These are phyloP conservation scores for Thamnidium elegans DNA, from an alignment of 192 early-diverging fungal species.

Conservation along the genomic window DNA sequence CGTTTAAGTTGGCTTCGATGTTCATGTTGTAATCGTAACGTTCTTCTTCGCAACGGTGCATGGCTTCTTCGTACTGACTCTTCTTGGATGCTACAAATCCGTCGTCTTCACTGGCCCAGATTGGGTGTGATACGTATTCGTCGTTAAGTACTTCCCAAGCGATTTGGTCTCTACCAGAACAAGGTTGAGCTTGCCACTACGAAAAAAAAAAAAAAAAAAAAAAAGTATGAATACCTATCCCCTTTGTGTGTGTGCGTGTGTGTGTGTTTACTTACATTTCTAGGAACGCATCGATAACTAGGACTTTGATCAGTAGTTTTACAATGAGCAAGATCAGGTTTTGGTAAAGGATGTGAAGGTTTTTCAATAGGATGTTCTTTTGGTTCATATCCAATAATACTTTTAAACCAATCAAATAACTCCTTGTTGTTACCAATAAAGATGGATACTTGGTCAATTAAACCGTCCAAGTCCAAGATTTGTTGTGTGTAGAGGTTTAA, in stretches of 20 bases:
- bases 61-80: conserved; percentile 88
- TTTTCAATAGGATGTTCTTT: conserved; percentile 67
- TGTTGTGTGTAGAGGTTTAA: conserved; percentile 94
- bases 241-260: not conserved
- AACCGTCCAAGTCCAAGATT: conserved; percentile 77
- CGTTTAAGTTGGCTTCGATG: conserved; percentile 90
- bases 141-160: conserved; percentile 95
- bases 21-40: conserved; percentile 95
- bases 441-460: conserved; percentile 82
- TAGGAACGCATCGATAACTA: conserved; percentile 70
- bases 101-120: conserved; percentile 86
- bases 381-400: conserved; percentile 78
- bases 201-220: not conserved
- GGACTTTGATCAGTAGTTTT: conserved; percentile 54
- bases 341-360: conserved; percentile 54
- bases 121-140: conserved; percentile 91
- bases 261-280: conserved; percentile 43
- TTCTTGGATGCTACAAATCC: conserved; percentile 91
- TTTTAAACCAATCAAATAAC: conserved; percentile 94
- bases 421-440: conserved; percentile 83
- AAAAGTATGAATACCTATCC: not conserved
- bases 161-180: conserved; percentile 91
- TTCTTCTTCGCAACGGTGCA: conserved; percentile 96
- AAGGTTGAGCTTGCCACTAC: conserved; percentile 56
- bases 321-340: conserved; percentile 61